These are phyloP conservation scores for Tricholoma flavovirens DNA, from an alignment of 768 basidiomycete genomes.

Conservation along the genomic window DNA sequence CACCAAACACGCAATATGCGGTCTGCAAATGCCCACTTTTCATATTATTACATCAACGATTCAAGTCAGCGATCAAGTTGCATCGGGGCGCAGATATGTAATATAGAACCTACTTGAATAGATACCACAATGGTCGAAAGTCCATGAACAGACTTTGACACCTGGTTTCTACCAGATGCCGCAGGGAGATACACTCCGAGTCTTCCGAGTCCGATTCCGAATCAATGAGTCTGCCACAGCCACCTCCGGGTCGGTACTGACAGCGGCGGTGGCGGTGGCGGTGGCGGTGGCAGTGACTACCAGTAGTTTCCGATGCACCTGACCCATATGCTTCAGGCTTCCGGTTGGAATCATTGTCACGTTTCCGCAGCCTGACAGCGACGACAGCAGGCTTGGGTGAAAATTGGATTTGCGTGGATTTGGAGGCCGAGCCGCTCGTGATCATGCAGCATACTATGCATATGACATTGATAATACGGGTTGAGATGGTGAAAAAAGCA, in stretches of 20 bases:
- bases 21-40: conserved; percentile 66
- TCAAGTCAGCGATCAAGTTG: background rate
- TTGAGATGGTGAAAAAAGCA: conserved; percentile 23
- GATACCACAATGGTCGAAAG: conserved; percentile 46
- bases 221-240: too few species aligned
- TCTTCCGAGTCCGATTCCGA: conserved; percentile 6
- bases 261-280: too few species aligned
- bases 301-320: too few species aligned
- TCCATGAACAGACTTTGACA: conserved; percentile 37
- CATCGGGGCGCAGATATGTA: too few species aligned
- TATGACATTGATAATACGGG: too few species aligned
- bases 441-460: too few species aligned
- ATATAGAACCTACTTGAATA: conserved; percentile 37
- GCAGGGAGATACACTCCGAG: conserved; percentile 32
- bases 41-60: background rate
- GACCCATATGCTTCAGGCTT: conserved; percentile 21
- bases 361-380: conserved; percentile 26
- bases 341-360: too few species aligned
- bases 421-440: conserved; percentile 10
- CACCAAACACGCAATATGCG: conserved; percentile 50
- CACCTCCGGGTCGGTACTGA: too few species aligned
- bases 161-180: conserved; percentile 33
- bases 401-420: conserved; percentile 32
- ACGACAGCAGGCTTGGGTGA: conserved; percentile 32
- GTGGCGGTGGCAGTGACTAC: too few species aligned